These are phyloP conservation scores for Coemansia sp. DNA, from an alignment of 192 early-diverging fungal species.

Conservation along the genomic window DNA sequence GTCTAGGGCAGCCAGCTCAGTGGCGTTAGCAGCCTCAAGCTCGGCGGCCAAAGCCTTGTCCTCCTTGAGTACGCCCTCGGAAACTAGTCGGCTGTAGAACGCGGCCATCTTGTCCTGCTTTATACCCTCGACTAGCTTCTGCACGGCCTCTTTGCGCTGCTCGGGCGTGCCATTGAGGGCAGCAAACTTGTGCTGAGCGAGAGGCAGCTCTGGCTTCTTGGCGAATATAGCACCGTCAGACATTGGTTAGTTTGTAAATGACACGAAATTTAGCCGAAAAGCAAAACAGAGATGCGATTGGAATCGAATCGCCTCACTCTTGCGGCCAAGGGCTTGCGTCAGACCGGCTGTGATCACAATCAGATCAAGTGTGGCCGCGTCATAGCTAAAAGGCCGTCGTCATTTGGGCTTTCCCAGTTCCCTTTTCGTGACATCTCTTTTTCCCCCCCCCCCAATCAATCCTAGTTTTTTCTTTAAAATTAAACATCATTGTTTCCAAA, in stretches of 20 bases:
- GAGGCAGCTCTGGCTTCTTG: constrained; percentile 88
- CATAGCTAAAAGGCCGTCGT: too few relatives aligned
- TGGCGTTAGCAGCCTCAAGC: constrained; percentile 71
- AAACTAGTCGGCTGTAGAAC: constrained; percentile 29
- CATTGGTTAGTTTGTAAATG: constrained; percentile 44
- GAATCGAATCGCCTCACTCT: background rate
- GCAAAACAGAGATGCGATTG: background rate
- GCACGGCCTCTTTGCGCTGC: constrained; percentile 68
- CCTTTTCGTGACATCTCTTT: too few relatives aligned
- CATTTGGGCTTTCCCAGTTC: too few relatives aligned
- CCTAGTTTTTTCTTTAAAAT: too few relatives aligned
- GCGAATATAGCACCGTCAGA: constrained; percentile 66
- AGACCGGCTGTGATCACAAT: constrained; percentile 19
- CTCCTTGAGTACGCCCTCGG: constrained; percentile 27
- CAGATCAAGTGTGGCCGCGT: constrained; percentile 24
- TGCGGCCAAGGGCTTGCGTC: constrained; percentile 14
- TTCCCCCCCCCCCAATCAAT: too few relatives aligned
- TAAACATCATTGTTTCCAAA: too few relatives aligned
- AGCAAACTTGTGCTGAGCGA: constrained; percentile 84
- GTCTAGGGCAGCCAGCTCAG: constrained; percentile 76
- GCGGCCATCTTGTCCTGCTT: constrained; percentile 78
- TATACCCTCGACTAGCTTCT: constrained; percentile 71
- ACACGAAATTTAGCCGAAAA: background rate
- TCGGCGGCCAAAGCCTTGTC: constrained; percentile 34
- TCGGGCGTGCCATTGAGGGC: constrained; percentile 74